Base-by-base conservation (phyloP, 768 basidiomycete genomes). In the Boletus huronensis region DNA sequence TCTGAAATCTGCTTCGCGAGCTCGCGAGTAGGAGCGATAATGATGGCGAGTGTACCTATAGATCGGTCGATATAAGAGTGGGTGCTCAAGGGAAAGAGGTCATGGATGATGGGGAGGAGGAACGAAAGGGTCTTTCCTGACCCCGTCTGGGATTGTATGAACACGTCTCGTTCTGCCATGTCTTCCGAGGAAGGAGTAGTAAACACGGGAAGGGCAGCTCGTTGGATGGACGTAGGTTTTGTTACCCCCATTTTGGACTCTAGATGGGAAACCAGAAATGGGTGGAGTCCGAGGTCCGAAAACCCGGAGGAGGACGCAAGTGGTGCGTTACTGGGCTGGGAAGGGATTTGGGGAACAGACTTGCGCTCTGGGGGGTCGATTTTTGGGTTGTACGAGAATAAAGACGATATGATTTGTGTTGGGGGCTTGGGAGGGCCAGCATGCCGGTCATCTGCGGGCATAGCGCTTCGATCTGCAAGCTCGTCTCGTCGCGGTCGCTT, bases 1-100 rank as follows among this genome's bases (percentile, higher is more conserved):
- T 97, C 93, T 9, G 88, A 93, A 50, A 98, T 98, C 67, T 99
- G 97, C 66, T 93, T 92, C 2, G 96, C 97, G 14, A 98, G 80
- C 73, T 98, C 97, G 49, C 95, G 84, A 3, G 96, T 98, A 1
- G 96, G 96, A 2, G 90, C 93, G 52, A 98, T 90, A 57, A 98
- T 90, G 52, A 98, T 82, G 1, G 95, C 94, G 19, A 98, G 79
- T 2, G 96, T 98, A 26, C 96, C 96, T 64, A 98, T 90, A 0
- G 89, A 90, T 35, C 96, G 84, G 70, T 96, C 93, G 61, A 98
- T 96, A 65, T 90, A 96, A 5, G 93, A 94, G n/a, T 85, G 79
- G 13, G 85, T 83, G 52, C 91, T 89, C 47, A 98, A 79, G 1
- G 93, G 92, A 34, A 98, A 81, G 50, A 98, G 87, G 69, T 96